Conservation (phyloP, 2,329 filamentous ascomycete genomes). For the Gaeumannomyces sp. region DNA sequence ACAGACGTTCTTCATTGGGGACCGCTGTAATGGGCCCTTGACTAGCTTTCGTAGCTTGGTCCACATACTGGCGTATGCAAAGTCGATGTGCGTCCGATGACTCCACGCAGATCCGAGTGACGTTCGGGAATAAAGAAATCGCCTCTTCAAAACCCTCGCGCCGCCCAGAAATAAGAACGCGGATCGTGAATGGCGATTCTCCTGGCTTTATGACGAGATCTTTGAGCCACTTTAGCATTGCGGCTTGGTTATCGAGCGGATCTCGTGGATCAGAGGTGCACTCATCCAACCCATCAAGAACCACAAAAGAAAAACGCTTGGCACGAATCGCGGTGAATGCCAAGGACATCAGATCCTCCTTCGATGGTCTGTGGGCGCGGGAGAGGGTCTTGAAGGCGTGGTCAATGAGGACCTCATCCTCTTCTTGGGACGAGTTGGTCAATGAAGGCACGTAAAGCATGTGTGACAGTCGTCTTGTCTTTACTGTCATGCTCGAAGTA, state of each 20-base stretch:
- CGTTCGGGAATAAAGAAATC: not conserved
- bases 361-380: not conserved
- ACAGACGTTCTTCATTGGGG: too few relatives aligned
- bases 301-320: conserved; percentile 13
- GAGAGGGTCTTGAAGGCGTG: not conserved
- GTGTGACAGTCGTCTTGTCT: not conserved
- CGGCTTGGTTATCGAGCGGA: not conserved
- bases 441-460: not conserved
- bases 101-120: not conserved
- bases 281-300: conserved; percentile 8
- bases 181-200: not conserved
- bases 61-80: not conserved
- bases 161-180: not conserved
- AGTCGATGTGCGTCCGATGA: not conserved
- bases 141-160: not conserved
- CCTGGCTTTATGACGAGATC: too few relatives aligned
- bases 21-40: not conserved
- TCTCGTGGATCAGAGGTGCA: not conserved
- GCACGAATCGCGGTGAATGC: not conserved
- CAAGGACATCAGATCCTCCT: not conserved
- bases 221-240: not conserved
- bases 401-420: not conserved
- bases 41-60: not conserved
- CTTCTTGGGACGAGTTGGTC: not conserved
- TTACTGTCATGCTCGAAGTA: not conserved